These are phyloP conservation scores for Mucor lusitanicus DNA, from an alignment of 371 early-diverging fungal genomes.

Conservation along the genomic window DNA sequence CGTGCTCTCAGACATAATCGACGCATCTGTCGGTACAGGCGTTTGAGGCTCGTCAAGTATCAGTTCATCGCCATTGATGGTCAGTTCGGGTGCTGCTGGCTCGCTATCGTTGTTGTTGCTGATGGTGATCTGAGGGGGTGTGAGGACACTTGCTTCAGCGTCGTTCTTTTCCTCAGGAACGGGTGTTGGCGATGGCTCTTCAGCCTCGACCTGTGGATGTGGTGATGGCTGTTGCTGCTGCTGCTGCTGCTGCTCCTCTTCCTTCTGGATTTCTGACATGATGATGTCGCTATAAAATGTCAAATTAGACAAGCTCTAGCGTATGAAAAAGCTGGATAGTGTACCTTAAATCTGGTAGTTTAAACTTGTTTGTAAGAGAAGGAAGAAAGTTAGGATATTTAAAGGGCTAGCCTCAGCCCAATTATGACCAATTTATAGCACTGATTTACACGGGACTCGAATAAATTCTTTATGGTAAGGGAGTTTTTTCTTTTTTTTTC, in stretches of 20 bases:
- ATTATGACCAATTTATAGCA: background rate
- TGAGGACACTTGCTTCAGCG: background rate
- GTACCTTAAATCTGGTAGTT: background rate
- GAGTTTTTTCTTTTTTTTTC: background rate
- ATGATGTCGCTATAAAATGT: background rate
- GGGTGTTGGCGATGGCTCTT: background rate
- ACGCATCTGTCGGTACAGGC: constrained; percentile 1
- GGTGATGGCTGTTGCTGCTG: background rate
- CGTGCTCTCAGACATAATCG: constrained; percentile 1
- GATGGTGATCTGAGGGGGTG: constrained; percentile 1
- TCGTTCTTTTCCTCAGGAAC: background rate
- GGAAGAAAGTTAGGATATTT: background rate
- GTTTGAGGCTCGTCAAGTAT: constrained; percentile 4
- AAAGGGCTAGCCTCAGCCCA: background rate
- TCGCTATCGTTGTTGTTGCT: background rate
- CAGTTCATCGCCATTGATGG: background rate
- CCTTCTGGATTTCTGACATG: background rate
- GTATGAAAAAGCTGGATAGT: background rate
- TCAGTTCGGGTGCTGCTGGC: background rate
- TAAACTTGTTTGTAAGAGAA: background rate
- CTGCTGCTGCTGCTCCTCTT: too few species aligned
- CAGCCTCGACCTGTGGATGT: background rate
- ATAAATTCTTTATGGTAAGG: background rate
- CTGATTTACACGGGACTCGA: background rate
- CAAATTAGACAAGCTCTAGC: background rate